These are phyloP conservation scores for Blastobotrys arbuscula DNA, from an alignment of 1,139 yeast genomes.

Conservation along the genomic window DNA sequence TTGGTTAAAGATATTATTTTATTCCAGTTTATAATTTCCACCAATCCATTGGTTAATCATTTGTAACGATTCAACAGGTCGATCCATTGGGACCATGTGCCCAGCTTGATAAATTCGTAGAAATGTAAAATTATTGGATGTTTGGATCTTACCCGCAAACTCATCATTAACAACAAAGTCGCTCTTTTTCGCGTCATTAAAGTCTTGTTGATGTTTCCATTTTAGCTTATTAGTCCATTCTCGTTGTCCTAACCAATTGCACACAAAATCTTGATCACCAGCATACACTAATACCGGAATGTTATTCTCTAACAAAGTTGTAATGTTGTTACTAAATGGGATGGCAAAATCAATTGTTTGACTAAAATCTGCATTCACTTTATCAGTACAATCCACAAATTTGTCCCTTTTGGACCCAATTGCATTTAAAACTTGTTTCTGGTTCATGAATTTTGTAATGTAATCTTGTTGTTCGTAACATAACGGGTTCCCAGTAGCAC, in stretches of 20 bases:
- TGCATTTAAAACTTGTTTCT: conserved; percentile 62
- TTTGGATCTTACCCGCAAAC: conserved; percentile 40
- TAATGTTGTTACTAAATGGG: conserved; percentile 60
- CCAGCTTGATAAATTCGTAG: conserved; percentile 58
- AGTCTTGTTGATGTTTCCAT: conserved; percentile 43
- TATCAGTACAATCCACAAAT: conserved; percentile 70
- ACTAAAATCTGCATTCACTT: conserved; percentile 50
- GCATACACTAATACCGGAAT: conserved; percentile 77
- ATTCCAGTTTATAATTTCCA: conserved; percentile 3
- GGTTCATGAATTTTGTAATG: conserved; percentile 65
- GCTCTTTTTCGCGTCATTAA: conserved; percentile 28
- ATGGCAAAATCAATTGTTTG: conserved; percentile 64
- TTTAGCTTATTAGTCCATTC: conserved; percentile 70
- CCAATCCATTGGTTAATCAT: conserved; percentile 69
- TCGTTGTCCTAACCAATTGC: conserved; percentile 84
- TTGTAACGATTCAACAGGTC: conserved; percentile 60
- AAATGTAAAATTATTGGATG: conserved; percentile 49
- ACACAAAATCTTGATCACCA: conserved; percentile 85
- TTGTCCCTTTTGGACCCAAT: conserved; percentile 76
- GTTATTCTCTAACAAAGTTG: conserved; percentile 48
- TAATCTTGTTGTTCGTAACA: conserved; percentile 72
- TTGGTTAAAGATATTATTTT: not conserved
- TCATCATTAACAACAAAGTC: conserved; percentile 38
- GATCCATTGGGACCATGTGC: conserved; percentile 67
- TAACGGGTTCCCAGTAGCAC: conserved; percentile 53